phyloP scores from a whole-genome alignment of 352 stramenopile species.

The Phytophthora kernoviae region DNA sequence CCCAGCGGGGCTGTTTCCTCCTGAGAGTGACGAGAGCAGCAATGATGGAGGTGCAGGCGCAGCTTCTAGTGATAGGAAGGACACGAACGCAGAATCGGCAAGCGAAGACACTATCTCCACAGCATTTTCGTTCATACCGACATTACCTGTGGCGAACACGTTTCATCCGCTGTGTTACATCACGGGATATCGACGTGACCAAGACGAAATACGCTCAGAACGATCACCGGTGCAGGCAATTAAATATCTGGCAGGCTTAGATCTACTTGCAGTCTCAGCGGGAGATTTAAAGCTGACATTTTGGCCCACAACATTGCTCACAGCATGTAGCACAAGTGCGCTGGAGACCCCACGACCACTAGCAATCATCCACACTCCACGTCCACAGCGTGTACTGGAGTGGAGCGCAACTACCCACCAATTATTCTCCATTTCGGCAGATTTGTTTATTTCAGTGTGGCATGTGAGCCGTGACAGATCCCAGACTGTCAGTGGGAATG shows the following conservation, averaged over 20 bases:
- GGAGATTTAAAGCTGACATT: conserved; percentile 84
- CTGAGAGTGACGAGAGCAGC: conserved; percentile 29
- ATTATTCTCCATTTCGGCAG: conserved; percentile 76
- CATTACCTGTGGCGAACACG: conserved; percentile 61
- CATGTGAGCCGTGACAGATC: conserved; percentile 44
- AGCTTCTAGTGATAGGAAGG: conserved; percentile 8
- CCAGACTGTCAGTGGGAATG: conserved; percentile 10
- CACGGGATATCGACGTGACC: conserved; percentile 70
- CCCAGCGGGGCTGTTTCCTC: conserved; percentile 43
- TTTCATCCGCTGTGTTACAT: conserved; percentile 80
- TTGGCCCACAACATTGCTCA: conserved; percentile 70
- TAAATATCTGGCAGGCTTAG: conserved; percentile 63
- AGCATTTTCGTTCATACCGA: conserved; percentile 38
- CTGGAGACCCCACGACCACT: conserved; percentile 68
- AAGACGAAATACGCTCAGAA: conserved; percentile 79
- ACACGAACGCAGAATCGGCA: not conserved
- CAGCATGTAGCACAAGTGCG: conserved; percentile 58
- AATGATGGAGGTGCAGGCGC: conserved; percentile 8
- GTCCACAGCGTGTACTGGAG: conserved; percentile 73
- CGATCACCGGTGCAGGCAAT: conserved; percentile 75
- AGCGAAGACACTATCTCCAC: conserved; percentile 11
- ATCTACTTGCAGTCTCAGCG: conserved; percentile 72
- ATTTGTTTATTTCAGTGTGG: conserved; percentile 74
- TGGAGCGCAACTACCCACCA: conserved; percentile 58
- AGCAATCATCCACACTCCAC: conserved; percentile 65